phyloP scores from a whole-genome alignment of 768 basidiomycete genomes.

The Panaeolus cyanescens region DNA sequence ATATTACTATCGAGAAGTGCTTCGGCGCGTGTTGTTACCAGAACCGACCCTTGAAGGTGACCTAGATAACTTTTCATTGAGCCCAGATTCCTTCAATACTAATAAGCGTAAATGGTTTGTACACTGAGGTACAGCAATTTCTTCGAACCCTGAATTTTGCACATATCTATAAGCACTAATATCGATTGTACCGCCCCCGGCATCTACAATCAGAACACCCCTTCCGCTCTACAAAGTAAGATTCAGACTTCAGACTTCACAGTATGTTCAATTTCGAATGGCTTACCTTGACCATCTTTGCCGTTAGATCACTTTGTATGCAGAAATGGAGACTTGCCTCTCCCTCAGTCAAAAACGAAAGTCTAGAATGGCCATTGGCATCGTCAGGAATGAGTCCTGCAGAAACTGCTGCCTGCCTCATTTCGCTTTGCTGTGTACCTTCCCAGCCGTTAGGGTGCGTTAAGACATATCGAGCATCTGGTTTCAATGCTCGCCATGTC shows the following conservation, averaged over 20 bases:
- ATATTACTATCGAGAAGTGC: slow-evolving; percentile 36
- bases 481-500: slow-evolving; percentile 47
- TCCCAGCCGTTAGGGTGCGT: slow-evolving; percentile 72
- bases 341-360: slow-evolving; percentile 64
- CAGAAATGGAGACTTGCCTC: slow-evolving; percentile 66
- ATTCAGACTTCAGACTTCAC: too few relatives aligned
- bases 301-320: slow-evolving; percentile 45
- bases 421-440: slow-evolving; percentile 55
- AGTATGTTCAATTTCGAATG: neutral
- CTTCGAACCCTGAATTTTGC: slow-evolving; percentile 41
- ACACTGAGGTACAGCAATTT: slow-evolving; percentile 50
- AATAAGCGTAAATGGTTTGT: slow-evolving; percentile 7
- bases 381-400: slow-evolving; percentile 52
- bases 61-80: slow-evolving; percentile 7
- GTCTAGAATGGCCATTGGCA: slow-evolving; percentile 36
- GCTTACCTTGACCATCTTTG: slow-evolving; percentile 33
- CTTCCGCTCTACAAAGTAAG: slow-evolving; percentile 36
- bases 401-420: slow-evolving; percentile 52
- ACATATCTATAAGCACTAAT: slow-evolving; percentile 53
- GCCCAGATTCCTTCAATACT: neutral
- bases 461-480: slow-evolving; percentile 50
- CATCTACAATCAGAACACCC: slow-evolving; percentile 58
- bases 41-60: slow-evolving; percentile 47
- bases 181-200: slow-evolving; percentile 66
- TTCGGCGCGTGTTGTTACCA: slow-evolving; percentile 44